phyloP scores from a whole-genome alignment of 2,329 filamentous ascomycete genomes.

The Venturia effusa region DNA sequence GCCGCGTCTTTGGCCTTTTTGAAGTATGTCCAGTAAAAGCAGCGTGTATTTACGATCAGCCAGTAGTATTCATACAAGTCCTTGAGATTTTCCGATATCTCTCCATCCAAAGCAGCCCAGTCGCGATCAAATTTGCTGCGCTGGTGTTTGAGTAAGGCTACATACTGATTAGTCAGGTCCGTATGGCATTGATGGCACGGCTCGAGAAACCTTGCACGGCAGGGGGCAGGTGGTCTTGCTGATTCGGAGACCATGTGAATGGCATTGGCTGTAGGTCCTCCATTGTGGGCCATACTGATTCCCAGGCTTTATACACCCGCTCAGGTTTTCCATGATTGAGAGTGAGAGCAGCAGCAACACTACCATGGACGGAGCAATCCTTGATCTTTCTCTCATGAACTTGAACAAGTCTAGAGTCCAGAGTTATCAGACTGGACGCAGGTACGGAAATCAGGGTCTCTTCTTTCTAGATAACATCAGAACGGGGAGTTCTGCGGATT shows the following conservation, averaged over 20 bases:
- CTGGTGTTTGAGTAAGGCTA: constrained; percentile 44
- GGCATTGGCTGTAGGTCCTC: constrained; percentile 52
- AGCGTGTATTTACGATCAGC: constrained; percentile 50
- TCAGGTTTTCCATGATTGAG: constrained; percentile 33
- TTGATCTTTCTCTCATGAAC: constrained; percentile 41
- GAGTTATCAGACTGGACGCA: constrained; percentile 49
- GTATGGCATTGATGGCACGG: not conserved
- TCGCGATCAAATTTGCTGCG: constrained; percentile 39
- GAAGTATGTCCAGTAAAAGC: constrained; percentile 44
- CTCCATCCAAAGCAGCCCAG: constrained; percentile 33
- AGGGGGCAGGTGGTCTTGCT: constrained; percentile 30
- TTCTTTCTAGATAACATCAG: constrained; percentile 34
- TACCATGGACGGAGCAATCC: constrained; percentile 54
- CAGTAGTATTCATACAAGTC: constrained; percentile 44
- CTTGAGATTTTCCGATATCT: constrained; percentile 32
- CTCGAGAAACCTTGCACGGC: not conserved
- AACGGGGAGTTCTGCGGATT: constrained; percentile 14
- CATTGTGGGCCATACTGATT: constrained; percentile 53
- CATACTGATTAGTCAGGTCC: not conserved
- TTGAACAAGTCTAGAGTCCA: constrained; percentile 44
- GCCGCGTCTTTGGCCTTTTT: constrained; percentile 32
- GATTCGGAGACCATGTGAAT: constrained; percentile 38
- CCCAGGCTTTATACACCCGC: constrained; percentile 44
- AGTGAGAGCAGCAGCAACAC: constrained; percentile 59
- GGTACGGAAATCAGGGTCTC: constrained; percentile 57